Evolutionary conservation across 257 asterid genomes (phyloP).

Genomic region (Nicotiana paniculata): DNA sequence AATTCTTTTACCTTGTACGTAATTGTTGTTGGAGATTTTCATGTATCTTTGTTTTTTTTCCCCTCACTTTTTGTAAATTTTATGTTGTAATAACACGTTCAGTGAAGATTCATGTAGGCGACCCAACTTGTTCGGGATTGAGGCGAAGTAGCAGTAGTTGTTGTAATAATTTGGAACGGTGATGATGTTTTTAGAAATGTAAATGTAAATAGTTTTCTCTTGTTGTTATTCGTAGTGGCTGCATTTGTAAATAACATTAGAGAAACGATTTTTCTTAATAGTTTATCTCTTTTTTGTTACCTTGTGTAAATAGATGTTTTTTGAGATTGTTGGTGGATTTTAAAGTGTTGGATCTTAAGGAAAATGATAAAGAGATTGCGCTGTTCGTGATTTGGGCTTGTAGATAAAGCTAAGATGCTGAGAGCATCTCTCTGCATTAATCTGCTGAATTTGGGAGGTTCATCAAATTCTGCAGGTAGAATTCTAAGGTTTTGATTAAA

Average conservation of each 20-base stretch:
- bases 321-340: neutral
- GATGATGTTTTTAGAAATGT: neutral
- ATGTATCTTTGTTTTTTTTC: neutral
- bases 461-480: slow-evolving; percentile 53
- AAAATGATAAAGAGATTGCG: neutral
- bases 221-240: neutral
- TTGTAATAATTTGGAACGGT: neutral
- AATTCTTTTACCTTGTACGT: neutral
- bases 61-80: slow-evolving; percentile 15
- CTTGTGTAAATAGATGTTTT: slow-evolving; percentile 9
- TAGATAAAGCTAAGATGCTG: slow-evolving; percentile 22
- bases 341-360: neutral
- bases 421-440: slow-evolving; percentile 5
- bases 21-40: slow-evolving; percentile 2
- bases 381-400: slow-evolving; percentile 9
- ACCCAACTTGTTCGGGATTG: neutral
- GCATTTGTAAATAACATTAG: neutral
- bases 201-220: neutral
- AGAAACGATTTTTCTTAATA: neutral
- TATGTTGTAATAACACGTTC: neutral
- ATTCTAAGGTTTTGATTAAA: slow-evolving; percentile 28
- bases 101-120: neutral
- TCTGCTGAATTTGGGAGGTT: slow-evolving; percentile 41
- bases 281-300: neutral
- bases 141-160: neutral